phyloP scores from a whole-genome alignment of 1,284 basidiomycete species.

The Termitomyces sp. region DNA sequence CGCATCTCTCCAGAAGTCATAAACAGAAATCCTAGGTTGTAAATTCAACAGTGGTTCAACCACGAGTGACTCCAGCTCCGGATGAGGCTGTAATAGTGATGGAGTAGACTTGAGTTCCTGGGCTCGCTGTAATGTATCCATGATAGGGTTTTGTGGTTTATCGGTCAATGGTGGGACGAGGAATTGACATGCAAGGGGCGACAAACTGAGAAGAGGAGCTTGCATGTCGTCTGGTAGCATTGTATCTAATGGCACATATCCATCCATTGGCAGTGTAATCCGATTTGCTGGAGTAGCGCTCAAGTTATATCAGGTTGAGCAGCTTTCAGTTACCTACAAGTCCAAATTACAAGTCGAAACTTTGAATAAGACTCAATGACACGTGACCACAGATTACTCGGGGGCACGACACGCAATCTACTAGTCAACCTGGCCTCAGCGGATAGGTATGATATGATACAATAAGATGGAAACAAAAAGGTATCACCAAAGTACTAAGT shows the following conservation, averaged over 20 bases:
- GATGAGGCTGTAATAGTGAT: constrained; percentile 16
- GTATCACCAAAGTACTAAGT: neutral
- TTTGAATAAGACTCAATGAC: neutral
- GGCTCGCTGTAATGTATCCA: constrained; percentile 44
- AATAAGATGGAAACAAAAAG: neutral
- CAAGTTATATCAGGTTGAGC: too few species aligned
- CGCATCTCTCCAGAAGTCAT: constrained; percentile 26
- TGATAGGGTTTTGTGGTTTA: constrained; percentile 72
- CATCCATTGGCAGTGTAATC: neutral
- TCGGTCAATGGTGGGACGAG: constrained; percentile 55
- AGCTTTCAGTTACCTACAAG: too few species aligned
- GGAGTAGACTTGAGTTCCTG: neutral
- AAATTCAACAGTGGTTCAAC: neutral
- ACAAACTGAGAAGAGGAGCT: constrained; percentile 22
- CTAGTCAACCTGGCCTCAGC: too few species aligned
- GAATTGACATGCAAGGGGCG: constrained; percentile 41
- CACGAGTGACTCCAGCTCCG: constrained; percentile 22
- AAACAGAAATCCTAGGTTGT: neutral
- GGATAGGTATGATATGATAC: neutral
- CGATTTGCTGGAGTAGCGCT: neutral
- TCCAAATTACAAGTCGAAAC: too few species aligned
- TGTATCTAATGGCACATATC: neutral
- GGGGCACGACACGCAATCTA: too few species aligned
- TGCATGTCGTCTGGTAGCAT: constrained; percentile 7
- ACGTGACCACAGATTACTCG: neutral